These are phyloP conservation scores for Ilyonectria destructans DNA, from an alignment of 2,329 filamentous ascomycete genomes.

Conservation along the genomic window DNA sequence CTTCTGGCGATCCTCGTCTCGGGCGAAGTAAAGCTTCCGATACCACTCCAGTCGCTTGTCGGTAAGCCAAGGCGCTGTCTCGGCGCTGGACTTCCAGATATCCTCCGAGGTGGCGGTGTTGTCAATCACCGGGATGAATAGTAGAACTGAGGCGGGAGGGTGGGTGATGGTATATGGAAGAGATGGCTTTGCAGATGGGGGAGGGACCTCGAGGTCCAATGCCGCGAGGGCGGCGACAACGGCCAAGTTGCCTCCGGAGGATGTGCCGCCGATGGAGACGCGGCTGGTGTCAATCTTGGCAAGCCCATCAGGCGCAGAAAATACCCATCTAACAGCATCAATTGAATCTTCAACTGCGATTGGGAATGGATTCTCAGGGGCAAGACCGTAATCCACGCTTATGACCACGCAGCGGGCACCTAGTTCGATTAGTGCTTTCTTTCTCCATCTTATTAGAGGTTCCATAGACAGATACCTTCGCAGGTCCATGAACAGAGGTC, in stretches of 20 bases:
- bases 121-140: conserved; percentile 55
- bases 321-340: conserved; percentile 53
- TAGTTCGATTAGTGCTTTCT: conserved; percentile 26
- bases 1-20: conserved; percentile 40
- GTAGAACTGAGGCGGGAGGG: conserved; percentile 36
- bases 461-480: conserved; percentile 35
- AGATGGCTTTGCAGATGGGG: conserved; percentile 41
- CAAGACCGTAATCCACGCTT: conserved; percentile 55
- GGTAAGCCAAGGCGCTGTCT: conserved; percentile 54
- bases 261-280: conserved; percentile 52
- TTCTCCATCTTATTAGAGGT: neutral
- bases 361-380: conserved; percentile 56
- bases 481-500: conserved; percentile 55
- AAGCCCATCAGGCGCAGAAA: conserved; percentile 36
- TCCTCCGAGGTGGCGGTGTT: conserved; percentile 51
- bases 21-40: conserved; percentile 53
- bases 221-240: conserved; percentile 43
- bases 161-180: conserved; percentile 25
- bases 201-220: conserved; percentile 27
- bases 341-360: conserved; percentile 54
- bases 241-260: conserved; percentile 50
- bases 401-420: conserved; percentile 50
- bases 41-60: conserved; percentile 56
- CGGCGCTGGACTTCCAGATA: conserved; percentile 47
- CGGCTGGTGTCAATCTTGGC: conserved; percentile 47